Conservation (phyloP, 805 yeast genomes). For the Hemisphaericaspora nanyangensis region DNA sequence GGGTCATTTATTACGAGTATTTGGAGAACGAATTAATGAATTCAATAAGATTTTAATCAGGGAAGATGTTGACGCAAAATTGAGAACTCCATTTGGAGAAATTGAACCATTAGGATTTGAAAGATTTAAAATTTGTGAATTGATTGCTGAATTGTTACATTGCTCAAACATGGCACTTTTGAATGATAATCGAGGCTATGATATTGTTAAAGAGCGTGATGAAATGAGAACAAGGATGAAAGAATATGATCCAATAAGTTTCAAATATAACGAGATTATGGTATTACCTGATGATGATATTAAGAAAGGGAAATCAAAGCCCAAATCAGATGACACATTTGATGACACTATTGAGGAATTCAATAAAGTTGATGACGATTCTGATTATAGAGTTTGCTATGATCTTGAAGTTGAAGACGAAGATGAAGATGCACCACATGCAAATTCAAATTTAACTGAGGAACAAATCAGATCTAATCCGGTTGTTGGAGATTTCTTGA, state of each 20-base stretch:
- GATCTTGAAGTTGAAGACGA: constrained; percentile 24
- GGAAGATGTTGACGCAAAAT: constrained; percentile 12
- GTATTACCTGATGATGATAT: constrained; percentile 24
- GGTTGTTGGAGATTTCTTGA: constrained; percentile 42
- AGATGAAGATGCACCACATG: constrained; percentile 40
- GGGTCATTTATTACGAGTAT: constrained; percentile 40
- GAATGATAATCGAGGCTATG: constrained; percentile 42
- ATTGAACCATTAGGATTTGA: constrained; percentile 44
- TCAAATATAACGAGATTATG: constrained; percentile 43
- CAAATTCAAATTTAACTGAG: constrained; percentile 41
- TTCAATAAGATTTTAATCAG: constrained; percentile 34
- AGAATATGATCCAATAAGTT: constrained; percentile 40
- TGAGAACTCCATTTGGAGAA: constrained; percentile 32
- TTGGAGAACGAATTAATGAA: constrained; percentile 33
- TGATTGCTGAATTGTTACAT: constrained; percentile 44
- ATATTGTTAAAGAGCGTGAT: constrained; percentile 37
- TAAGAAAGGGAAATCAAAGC: constrained; percentile 7
- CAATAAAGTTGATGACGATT: constrained; percentile 18
- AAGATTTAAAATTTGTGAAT: constrained; percentile 43
- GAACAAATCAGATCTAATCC: constrained; percentile 40
- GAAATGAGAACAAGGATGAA: constrained; percentile 37
- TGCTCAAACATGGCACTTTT: constrained; percentile 45
- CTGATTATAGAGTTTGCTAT: constrained; percentile 30
- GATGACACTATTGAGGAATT: constrained; percentile 10
- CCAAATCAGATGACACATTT: constrained; percentile 23